Evolutionary conservation across 306 rosid genomes (phyloP).

Genomic region (Dicorynia guianensis): DNA sequence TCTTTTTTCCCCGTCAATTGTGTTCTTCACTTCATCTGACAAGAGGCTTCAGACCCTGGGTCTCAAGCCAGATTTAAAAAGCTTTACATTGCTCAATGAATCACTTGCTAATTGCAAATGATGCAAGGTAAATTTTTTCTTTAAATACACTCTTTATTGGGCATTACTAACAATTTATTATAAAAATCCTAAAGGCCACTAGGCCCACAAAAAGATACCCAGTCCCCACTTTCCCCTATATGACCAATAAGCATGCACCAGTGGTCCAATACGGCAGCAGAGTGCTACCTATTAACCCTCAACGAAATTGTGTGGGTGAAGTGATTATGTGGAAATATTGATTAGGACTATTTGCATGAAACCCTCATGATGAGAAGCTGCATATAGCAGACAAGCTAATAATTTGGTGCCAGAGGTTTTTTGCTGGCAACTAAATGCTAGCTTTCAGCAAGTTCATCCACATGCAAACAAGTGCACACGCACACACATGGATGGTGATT

Average conservation of each 20-base stretch:
- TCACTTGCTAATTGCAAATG: neutral
- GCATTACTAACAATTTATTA: neutral
- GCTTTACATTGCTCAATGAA: slow-evolving; percentile 2
- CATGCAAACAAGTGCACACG: slow-evolving; percentile 16
- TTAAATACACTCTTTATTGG: neutral
- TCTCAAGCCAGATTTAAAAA: neutral
- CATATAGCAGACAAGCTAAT: neutral
- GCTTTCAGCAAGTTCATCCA: neutral
- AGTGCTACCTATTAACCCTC: neutral
- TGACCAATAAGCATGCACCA: neutral
- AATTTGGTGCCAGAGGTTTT: neutral
- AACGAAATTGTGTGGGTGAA: neutral
- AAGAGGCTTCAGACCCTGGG: neutral
- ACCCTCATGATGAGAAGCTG: neutral
- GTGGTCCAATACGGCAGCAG: neutral
- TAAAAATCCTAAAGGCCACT: neutral
- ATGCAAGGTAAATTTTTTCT: neutral
- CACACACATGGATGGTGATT: neutral
- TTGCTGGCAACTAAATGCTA: neutral
- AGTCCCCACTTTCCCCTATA: slow-evolving; percentile 10
- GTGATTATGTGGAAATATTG: neutral
- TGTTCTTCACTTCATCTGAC: neutral
- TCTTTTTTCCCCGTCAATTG: neutral
- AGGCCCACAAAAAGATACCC: slow-evolving; percentile 1
- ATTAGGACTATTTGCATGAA: neutral